Evolutionary conservation across 441 rosid species (phyloP).

Genomic region (Mallotus japonicus): DNA sequence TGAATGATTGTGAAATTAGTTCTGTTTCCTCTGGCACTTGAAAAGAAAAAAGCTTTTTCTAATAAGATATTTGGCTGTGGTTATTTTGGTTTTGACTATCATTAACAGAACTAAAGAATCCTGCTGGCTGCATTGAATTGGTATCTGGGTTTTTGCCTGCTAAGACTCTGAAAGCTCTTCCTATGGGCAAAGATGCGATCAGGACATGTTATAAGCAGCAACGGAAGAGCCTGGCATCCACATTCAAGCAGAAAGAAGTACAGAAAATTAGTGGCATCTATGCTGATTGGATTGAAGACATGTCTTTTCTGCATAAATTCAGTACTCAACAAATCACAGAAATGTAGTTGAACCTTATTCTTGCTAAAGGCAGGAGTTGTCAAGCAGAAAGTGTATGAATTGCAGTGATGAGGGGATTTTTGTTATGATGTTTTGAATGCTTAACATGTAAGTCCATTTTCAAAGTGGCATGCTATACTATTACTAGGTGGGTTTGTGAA

Average conservation of each 20-base stretch:
- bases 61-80: neutral
- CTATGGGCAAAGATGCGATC: neutral
- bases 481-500: no score
- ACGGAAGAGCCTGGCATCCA: neutral
- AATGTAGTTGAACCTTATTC: neutral
- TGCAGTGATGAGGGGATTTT: neutral
- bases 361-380: neutral
- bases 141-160: slow-evolving; percentile 1
- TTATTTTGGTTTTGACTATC: neutral
- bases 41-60: neutral
- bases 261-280: slow-evolving; percentile 26
- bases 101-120: slow-evolving; percentile 11
- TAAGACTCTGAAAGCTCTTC: neutral
- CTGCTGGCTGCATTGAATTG: slow-evolving; percentile 5
- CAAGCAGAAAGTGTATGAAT: neutral
- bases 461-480: no score
- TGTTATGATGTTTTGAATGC: neutral
- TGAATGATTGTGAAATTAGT: no score
- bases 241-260: slow-evolving; percentile 6
- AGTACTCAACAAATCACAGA: no score
- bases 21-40: no score
- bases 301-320: neutral
- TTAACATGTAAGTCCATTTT: no score
- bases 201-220: neutral
- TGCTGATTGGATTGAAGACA: slow-evolving; percentile 34